Percentiles rank a stretch among this genome's conserved stretches.
phyloP scores from a whole-genome alignment of 129 eudicot genomes.

The Chrysanthemum seticuspe region DNA sequence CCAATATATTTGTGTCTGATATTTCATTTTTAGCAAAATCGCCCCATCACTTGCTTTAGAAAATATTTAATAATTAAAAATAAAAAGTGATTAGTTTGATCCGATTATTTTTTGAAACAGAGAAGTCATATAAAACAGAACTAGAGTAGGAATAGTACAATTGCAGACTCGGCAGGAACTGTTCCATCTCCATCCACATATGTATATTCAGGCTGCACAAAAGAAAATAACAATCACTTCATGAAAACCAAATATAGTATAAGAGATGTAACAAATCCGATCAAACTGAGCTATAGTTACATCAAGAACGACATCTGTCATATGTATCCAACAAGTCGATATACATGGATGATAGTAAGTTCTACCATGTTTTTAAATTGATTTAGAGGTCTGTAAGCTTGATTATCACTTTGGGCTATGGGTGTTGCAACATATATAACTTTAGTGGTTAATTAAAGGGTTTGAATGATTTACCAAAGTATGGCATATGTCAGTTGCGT shows the following conservation, averaged over 20 bases:
- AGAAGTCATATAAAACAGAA: constrained; percentile 16
- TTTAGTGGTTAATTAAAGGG: neutral
- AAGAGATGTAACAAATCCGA: constrained; percentile 4
- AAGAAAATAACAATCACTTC: neutral
- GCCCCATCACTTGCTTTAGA: neutral
- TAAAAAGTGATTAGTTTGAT: neutral
- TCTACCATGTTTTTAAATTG: neutral
- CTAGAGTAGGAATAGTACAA: constrained; percentile 36
- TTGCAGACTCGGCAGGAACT: constrained; percentile 91
- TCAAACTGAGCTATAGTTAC: neutral
- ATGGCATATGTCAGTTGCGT: constrained; percentile 71
- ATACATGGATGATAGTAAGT: neutral
- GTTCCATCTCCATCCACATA: constrained; percentile 96
- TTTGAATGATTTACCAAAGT: constrained; percentile 49
- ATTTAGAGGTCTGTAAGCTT: too few relatives aligned
- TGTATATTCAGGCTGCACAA: constrained; percentile 68
- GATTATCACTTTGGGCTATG: too few relatives aligned
- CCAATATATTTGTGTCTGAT: neutral
- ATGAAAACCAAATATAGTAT: neutral
- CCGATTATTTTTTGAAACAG: neutral
- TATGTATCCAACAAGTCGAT: neutral
- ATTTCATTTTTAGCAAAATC: neutral
- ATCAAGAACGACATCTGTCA: neutral
- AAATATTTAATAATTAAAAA: neutral
- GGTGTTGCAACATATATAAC: neutral